Base-by-base conservation (phyloP, 2,329 filamentous ascomycete species). In the Pseudogymnoascus sp. region DNA sequence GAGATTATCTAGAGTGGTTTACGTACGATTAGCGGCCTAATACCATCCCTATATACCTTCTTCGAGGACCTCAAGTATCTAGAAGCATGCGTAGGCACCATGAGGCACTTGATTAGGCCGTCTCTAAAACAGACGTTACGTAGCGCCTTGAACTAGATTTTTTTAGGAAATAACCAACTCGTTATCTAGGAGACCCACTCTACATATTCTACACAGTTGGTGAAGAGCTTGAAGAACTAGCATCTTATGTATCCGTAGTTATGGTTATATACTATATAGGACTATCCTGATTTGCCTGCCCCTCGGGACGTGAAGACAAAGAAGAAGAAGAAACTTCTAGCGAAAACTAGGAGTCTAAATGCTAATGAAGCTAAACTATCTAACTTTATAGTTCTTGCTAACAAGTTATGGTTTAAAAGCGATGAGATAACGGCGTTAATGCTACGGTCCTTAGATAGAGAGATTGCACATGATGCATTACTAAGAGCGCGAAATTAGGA, bases 31-130 rank as follows among this genome's bases (percentile, higher is more conserved):
- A 62, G 73, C n/a, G 61, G 61, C 36, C 65, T 77, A 3, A 71
- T 77, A 61, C 74, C 71, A 6, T 76, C 71, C 35, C 70, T 78
- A 23, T 69, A 71, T 63, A 74, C 66, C 36, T 77, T 77, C 66
- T 77, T 77, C 64, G 64, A 74, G 60, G 72, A 77, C 63, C 64
- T 76, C 10, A 72, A 70, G 53, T 76, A 74, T 63, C 64, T 77
- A 6, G 67, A 73, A 67, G 64, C 60, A 23, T 70, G 67, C 42
- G 67, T 69, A 21, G 61, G 73, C 61, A 68, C 61, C 57, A 61
- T 75, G 36, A 74, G 75, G 66, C 67, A 64, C 63, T 68, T 75
- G 26, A 36, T 68, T 64, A 23, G 35, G 61, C 64, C 65, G 3
- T 67, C 47, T 28, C 65, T 62, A 66, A 61, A n/a, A 69, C 68